Base-by-base conservation (phyloP, 2,329 filamentous ascomycete genomes). In the Teratosphaeriaceae sp. region DNA sequence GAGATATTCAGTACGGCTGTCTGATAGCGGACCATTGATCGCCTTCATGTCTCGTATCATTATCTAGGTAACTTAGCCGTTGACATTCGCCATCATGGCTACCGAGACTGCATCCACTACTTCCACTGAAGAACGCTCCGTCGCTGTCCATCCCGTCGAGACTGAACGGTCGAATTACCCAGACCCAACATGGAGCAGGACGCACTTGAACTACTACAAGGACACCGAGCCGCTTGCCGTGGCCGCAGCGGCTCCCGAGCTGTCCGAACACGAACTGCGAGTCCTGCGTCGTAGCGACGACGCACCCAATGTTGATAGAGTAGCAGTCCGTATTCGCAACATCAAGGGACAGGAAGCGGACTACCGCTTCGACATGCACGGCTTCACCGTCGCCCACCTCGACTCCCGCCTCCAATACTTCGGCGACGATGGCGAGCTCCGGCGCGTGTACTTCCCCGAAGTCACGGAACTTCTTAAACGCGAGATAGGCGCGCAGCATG, bases 201-300 rank as follows among this genome's bases (percentile, higher is more conserved):
- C 49, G 8, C 27, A 19, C 9, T 13, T 51, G 19, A 49, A 51
- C 44, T 49, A 51, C 40, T 48, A 42, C 46, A 24, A 47, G 33
- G 44, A 46, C 19, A 20, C 46, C 21, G 22, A 37, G 7, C 15
- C 33, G 8, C 42, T 44, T 26, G 40, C 46, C 13, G 38, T 44
- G 8, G 30, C 34, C 5, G 12, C 19, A 13, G 18, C 30, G 16
- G 45, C 43, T 41, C 43, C 36, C 26, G 41, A 12, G 5, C 27
- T 51, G 2, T 45, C 47, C 7, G 46, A 48, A 26, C 49, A 51
- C 30, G 44, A 49, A 11, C 36, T 45, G 18, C 40, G 42, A 11
- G 38, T 45, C 26, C 35, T 30, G 13, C 36, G 47, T 4, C 49
- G 49, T 7, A 21, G 27, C 24, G 49, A 51, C 24, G 40, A 43